Base-by-base conservation (phyloP, 106 monocot genomes). In the Dendrobium officinale region DNA sequence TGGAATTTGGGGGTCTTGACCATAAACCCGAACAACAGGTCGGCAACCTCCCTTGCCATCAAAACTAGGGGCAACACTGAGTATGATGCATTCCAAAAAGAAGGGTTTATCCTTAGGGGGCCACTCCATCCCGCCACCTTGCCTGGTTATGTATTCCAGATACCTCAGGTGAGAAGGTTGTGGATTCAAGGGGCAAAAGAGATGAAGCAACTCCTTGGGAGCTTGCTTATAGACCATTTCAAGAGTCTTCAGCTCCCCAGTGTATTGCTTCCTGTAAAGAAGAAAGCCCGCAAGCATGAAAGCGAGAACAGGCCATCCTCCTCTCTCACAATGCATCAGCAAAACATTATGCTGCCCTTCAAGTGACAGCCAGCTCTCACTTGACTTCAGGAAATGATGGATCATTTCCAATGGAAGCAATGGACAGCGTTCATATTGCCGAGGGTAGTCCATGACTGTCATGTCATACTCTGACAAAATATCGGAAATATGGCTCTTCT, bases 191-290 rank as follows among this genome's bases (percentile, higher is more conserved):
- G 86, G 81, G 56, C 89, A 92, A 26, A 88, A 90, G 0, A 89
- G 75, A 75, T 91, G 89, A 42, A 96, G 82, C 40, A 92, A 85
- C 78, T 95, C 95, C 79, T 72, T 92, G 1, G 92, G 95, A 10
- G 91, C 94, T 83, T 98, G 98, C 78, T 87, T 94, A 77, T 98
- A 98, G 74, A 98, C 94, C 95, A 95, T 89, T 55, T 98, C 94
- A 61, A 98, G 82, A 44, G 95, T 98, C 83, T 91, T 95, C 81
- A 87, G 87, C 79, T 98, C 98, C 11, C 89, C 94, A 67, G 85
- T 85, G 80, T 91, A 95, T 64, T 89, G 92, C 45, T 89, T 92
- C 68, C 85, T 79, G 83, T 90, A 95, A 20, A 98, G 89, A 4
- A 99, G 90, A 74, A 95, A 88, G 10, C 89, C 98, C 4, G 98